Percentiles rank a stretch among this genome's conserved stretches.
phyloP scores from a whole-genome alignment of 1,139 yeast genomes.

The Nakaseomyces kungkrabaensis region DNA sequence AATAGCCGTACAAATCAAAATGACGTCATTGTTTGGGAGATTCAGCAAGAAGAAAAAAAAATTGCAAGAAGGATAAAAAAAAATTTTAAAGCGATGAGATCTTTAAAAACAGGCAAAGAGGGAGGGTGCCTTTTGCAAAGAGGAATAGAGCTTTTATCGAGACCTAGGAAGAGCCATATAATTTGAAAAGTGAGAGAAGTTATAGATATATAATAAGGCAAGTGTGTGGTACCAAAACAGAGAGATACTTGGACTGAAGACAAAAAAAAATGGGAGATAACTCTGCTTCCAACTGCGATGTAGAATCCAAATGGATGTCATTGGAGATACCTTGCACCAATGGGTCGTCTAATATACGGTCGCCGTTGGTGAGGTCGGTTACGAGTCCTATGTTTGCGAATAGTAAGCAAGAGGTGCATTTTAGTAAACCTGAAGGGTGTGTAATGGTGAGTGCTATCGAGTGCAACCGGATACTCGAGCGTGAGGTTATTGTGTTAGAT shows the following conservation, averaged over 20 bases:
- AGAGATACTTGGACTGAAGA: no score
- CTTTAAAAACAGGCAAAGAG: neutral
- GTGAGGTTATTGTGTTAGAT: constrained; percentile 42
- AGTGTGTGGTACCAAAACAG: no score
- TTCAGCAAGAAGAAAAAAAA: neutral
- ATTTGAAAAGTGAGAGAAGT: no score
- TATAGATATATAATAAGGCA: no score
- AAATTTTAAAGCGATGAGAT: neutral
- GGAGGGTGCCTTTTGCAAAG: no score
- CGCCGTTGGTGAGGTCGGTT: constrained; percentile 11
- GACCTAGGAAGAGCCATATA: no score
- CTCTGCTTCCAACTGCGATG: neutral
- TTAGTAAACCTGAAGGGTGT: constrained; percentile 17
- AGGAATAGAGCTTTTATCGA: no score
- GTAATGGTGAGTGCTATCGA: constrained; percentile 16
- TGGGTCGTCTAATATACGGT: constrained; percentile 1
- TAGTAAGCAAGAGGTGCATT: constrained; percentile 18
- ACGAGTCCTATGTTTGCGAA: constrained; percentile 10
- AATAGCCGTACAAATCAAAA: neutral
- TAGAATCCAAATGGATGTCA: neutral
- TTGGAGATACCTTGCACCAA: neutral
- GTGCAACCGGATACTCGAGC: constrained; percentile 12
- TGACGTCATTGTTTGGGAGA: neutral
- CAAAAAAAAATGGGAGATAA: neutral
- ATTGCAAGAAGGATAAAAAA: constrained; percentile 3